Evolutionary conservation across 371 early-diverging fungal species (phyloP).

Genomic region (Mortierella sp.): DNA sequence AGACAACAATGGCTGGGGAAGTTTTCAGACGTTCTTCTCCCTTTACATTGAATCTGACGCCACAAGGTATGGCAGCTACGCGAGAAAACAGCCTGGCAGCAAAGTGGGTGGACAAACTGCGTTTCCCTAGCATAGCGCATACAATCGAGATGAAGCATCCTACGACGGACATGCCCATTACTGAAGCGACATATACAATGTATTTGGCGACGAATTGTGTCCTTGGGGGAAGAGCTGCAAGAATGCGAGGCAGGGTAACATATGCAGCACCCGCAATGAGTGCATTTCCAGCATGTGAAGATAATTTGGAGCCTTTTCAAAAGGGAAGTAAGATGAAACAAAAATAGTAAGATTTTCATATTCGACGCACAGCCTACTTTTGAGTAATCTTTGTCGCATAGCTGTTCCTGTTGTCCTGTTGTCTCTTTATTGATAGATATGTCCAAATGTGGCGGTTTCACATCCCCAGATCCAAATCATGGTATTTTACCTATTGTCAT

Average conservation of each 20-base stretch:
- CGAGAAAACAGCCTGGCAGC: slow-evolving; percentile 70
- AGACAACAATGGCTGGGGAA: slow-evolving; percentile 76
- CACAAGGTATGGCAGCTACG: slow-evolving; percentile 62
- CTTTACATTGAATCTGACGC: slow-evolving; percentile 69
- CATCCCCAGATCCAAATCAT: background rate
- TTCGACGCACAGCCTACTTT: background rate
- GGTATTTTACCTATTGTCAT: background rate
- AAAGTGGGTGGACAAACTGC: slow-evolving; percentile 67
- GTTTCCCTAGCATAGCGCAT: slow-evolving; percentile 35
- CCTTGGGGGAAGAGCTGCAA: slow-evolving; percentile 28
- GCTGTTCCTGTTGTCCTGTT: background rate
- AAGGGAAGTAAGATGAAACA: background rate
- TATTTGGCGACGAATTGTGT: slow-evolving; percentile 35
- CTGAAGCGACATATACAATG: slow-evolving; percentile 19
- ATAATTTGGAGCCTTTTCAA: background rate
- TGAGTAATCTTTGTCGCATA: no score
- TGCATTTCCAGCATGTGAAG: slow-evolving; percentile 8
- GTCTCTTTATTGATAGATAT: background rate
- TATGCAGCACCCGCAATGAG: slow-evolving; percentile 1
- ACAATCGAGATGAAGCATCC: slow-evolving; percentile 38
- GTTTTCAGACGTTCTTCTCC: slow-evolving; percentile 69
- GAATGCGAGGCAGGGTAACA: slow-evolving; percentile 26
- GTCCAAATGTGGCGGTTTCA: background rate
- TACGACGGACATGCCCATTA: slow-evolving; percentile 35
- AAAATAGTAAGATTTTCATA: background rate